Evolutionary conservation across 163 green algal genomes (phyloP).

Genomic region (Coccomyxa subellipsoidea): DNA sequence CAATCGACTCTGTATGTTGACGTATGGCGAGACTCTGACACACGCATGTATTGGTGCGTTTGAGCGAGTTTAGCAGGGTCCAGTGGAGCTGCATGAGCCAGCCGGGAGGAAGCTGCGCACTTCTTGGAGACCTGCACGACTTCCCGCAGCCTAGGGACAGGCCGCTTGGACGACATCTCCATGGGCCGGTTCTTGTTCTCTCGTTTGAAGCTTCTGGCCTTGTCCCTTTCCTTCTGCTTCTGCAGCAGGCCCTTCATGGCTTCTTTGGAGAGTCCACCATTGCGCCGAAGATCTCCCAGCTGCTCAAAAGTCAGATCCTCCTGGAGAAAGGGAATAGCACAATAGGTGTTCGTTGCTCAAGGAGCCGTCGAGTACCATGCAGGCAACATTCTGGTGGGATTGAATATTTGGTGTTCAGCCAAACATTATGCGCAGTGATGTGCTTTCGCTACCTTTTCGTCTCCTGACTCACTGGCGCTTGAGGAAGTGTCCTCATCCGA

Average conservation of each 20-base stretch:
- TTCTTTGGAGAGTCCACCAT: neutral
- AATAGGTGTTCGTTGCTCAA: neutral
- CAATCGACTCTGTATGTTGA: too few species aligned
- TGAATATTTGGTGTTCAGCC: too few species aligned
- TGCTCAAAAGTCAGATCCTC: neutral
- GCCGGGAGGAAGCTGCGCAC: slow-evolving; percentile 26
- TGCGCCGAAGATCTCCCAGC: neutral
- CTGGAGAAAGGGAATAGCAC: neutral
- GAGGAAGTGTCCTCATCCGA: neutral
- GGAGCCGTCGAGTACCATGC: too few species aligned
- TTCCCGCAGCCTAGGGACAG: slow-evolving; percentile 67
- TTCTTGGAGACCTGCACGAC: slow-evolving; percentile 50
- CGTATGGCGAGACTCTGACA: too few species aligned
- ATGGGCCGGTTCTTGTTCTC: slow-evolving; percentile 68
- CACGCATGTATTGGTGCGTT: too few species aligned
- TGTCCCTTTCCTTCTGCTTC: neutral
- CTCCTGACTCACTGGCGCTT: neutral
- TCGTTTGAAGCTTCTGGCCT: slow-evolving; percentile 44
- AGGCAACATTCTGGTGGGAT: too few species aligned
- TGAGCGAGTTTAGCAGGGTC: too few species aligned
- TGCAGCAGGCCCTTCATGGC: neutral
- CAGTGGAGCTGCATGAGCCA: too few species aligned
- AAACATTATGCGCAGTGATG: too few species aligned
- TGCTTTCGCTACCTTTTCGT: neutral
- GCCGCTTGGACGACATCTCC: slow-evolving; percentile 68